Conservation (phyloP, 106 monocot species). For the Acorus gramineus region DNA sequence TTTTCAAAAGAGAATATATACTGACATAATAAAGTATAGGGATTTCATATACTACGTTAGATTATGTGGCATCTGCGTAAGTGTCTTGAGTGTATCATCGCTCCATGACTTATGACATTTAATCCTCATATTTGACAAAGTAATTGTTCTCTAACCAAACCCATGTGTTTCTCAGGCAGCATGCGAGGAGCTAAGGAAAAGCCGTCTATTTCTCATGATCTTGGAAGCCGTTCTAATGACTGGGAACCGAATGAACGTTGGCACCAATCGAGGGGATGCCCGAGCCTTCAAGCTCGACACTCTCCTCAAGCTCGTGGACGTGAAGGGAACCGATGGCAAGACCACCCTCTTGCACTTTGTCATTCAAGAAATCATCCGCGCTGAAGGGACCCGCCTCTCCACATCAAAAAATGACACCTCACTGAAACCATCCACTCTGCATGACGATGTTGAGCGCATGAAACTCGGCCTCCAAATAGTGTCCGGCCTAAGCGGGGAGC, state of each 20-base stretch:
- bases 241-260: slow-evolving; percentile 93
- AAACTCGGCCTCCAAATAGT: slow-evolving; percentile 60
- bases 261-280: slow-evolving; percentile 89
- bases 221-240: slow-evolving; percentile 90
- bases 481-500: slow-evolving; percentile 44
- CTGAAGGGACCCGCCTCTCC: slow-evolving; percentile 65
- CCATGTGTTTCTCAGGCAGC: slow-evolving; percentile 41
- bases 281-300: slow-evolving; percentile 92
- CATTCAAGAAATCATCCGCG: slow-evolving; percentile 66
- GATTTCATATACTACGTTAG: no score
- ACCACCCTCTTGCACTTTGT: slow-evolving; percentile 91
- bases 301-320: slow-evolving; percentile 77
- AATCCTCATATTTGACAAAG: not conserved
- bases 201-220: slow-evolving; percentile 77
- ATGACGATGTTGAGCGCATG: slow-evolving; percentile 35
- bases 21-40: no score
- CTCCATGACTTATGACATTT: no score
- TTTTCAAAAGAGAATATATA: no score
- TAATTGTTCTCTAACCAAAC: not conserved
- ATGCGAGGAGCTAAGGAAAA: slow-evolving; percentile 81
- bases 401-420: not conserved
- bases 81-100: no score
- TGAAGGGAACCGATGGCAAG: slow-evolving; percentile 87
- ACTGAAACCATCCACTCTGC: slow-evolving; percentile 25
- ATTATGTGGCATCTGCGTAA: no score